Conservation (phyloP, 345 rosid genomes). For the Nephelium lappaceum region DNA sequence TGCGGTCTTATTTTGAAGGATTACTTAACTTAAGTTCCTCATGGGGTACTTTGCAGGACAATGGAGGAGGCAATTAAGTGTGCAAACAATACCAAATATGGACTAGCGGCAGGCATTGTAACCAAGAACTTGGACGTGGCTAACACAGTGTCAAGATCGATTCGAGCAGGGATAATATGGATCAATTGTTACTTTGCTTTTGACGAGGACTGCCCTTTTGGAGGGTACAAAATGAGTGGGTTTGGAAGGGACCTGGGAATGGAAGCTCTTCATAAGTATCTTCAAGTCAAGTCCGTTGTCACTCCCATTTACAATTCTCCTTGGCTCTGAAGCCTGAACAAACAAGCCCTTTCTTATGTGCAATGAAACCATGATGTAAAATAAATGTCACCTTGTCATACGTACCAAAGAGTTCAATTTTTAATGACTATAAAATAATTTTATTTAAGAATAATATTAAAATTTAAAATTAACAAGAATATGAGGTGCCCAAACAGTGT, state of each 20-base stretch:
- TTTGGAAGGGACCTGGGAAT: conserved; percentile 65
- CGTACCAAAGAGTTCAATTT: not conserved
- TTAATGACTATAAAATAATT: too few relatives aligned
- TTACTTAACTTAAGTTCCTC: too few relatives aligned
- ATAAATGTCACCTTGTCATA: not conserved
- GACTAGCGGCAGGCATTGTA: conserved; percentile 77
- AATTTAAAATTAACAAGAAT: too few relatives aligned
- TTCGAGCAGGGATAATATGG: conserved; percentile 66
- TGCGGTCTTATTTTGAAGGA: too few relatives aligned
- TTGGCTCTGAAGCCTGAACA: conserved; percentile 45
- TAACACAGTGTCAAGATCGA: conserved; percentile 72
- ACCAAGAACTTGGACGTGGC: conserved; percentile 64
- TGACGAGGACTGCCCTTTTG: conserved; percentile 60
- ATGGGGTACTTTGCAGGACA: conserved; percentile 43
- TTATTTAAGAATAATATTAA: too few relatives aligned
- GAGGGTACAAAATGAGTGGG: conserved; percentile 79
- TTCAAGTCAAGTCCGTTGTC: conserved; percentile 63
- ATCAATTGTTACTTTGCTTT: conserved; percentile 72
- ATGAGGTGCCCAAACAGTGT: too few relatives aligned
- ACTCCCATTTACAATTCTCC: conserved; percentile 76
- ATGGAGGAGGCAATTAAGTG: conserved; percentile 62
- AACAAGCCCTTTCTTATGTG: too few relatives aligned
- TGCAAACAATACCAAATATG: conserved; percentile 72
- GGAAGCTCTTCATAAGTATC: conserved; percentile 60
- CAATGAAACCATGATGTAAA: not conserved